Conservation (phyloP, 2,329 filamentous ascomycete species). For the Phialophora tarda region DNA sequence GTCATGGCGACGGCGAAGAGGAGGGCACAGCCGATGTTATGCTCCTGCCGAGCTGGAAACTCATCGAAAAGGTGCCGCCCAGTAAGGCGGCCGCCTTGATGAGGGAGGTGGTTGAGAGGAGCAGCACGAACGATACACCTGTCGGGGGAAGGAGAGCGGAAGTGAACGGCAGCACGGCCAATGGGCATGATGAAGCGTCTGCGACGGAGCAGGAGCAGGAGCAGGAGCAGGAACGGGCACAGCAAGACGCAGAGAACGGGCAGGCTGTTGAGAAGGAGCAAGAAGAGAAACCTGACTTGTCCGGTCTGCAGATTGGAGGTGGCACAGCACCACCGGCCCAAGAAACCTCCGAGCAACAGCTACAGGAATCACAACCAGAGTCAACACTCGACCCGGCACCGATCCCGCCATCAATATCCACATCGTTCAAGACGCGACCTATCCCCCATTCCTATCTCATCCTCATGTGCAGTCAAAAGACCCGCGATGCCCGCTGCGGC, state of each 20-base stretch:
- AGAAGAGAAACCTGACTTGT: slow-evolving; percentile 16
- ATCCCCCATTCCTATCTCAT: slow-evolving; percentile 83
- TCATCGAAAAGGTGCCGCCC: slow-evolving; percentile 37
- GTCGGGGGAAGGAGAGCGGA: slow-evolving; percentile 9
- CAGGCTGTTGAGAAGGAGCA: slow-evolving; percentile 8
- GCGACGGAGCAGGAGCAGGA: slow-evolving; percentile 5
- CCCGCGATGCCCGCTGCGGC: slow-evolving; percentile 87
- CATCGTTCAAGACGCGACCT: slow-evolving; percentile 52
- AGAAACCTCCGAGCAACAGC: slow-evolving; percentile 6
- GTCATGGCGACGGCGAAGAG: slow-evolving; percentile 21
- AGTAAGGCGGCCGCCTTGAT: slow-evolving; percentile 35
- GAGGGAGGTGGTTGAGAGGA: slow-evolving; percentile 33
- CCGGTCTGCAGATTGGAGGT: slow-evolving; percentile 21
- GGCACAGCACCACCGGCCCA: slow-evolving; percentile 23
- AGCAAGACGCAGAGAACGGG: slow-evolving; percentile 4
- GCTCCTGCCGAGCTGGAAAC: slow-evolving; percentile 37
- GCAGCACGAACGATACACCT: slow-evolving; percentile 31
- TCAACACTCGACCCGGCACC: slow-evolving; percentile 22
- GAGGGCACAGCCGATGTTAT: slow-evolving; percentile 35
- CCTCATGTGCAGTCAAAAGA: slow-evolving; percentile 86
- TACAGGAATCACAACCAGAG: slow-evolving; percentile 7
- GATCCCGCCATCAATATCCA: slow-evolving; percentile 21
- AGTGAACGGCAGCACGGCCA: slow-evolving; percentile 3
- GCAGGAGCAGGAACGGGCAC: neutral
- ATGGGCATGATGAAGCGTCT: neutral